phyloP scores from a whole-genome alignment of 371 early-diverging fungal genomes.

The Mycotypha africana region DNA sequence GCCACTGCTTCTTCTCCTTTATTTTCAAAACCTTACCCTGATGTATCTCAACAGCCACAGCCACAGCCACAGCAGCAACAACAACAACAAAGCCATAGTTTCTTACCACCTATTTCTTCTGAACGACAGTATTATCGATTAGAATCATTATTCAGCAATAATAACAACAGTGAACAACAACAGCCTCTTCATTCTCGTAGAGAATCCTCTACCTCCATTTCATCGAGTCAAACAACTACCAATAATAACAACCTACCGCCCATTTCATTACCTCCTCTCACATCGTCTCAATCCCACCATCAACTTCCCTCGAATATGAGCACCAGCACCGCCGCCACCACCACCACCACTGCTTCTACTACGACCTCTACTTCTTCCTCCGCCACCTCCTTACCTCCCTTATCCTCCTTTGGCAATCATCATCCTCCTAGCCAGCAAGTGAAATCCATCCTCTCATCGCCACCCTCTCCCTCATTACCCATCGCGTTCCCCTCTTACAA shows the following conservation, averaged over 20 bases:
- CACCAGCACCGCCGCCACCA: no score
- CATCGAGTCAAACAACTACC: constrained; percentile 3
- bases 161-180: no score
- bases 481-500: constrained; percentile 5
- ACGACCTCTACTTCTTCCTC: no score
- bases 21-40: constrained; percentile 2
- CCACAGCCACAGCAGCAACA: constrained; percentile 1
- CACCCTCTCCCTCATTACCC: background rate
- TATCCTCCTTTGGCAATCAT: no score
- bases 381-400: no score
- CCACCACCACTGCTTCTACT: no score
- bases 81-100: constrained; percentile 3
- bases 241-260: background rate
- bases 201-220: constrained; percentile 12
- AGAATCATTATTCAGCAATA: constrained; percentile 20
- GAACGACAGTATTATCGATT: constrained; percentile 21
- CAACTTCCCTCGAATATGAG: no score
- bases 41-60: constrained; percentile 2
- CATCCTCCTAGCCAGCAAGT: no score
- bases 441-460: background rate
- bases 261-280: constrained; percentile 13
- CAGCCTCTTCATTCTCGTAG: no score
- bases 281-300: constrained; percentile 13
- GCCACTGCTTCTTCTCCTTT: constrained; percentile 4
- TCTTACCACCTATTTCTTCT: constrained; percentile 22